Percentiles rank a stretch among this genome's conserved stretches.
phyloP scores from a whole-genome alignment of 2,329 filamentous ascomycete species.

The Aspergillus pseudonomiae region DNA sequence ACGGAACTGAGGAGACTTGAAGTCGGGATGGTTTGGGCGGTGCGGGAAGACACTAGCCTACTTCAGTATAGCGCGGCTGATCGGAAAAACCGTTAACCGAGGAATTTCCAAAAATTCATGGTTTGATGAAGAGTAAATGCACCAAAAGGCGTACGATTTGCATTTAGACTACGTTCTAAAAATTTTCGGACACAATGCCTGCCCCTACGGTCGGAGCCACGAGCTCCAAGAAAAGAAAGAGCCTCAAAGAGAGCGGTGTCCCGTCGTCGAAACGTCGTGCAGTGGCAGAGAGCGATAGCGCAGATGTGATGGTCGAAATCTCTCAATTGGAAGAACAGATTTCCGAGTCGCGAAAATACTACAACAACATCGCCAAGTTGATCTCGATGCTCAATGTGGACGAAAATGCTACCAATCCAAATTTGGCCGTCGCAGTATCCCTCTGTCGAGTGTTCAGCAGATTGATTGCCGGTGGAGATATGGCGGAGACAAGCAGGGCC shows the following conservation, averaged over 20 bases:
- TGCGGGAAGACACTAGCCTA: slow-evolving; percentile 39
- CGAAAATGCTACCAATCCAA: slow-evolving; percentile 56
- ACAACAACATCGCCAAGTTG: slow-evolving; percentile 83
- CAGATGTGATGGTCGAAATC: slow-evolving; percentile 66
- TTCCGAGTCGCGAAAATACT: slow-evolving; percentile 81
- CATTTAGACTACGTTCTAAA: slow-evolving; percentile 4
- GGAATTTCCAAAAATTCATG: slow-evolving; percentile 32
- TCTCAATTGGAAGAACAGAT: slow-evolving; percentile 78
- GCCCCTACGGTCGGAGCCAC: slow-evolving; percentile 22
- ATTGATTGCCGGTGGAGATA: slow-evolving; percentile 71
- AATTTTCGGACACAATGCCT: slow-evolving; percentile 36
- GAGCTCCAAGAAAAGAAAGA: slow-evolving; percentile 46
- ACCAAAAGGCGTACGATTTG: slow-evolving; percentile 1
- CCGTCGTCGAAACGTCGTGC: slow-evolving; percentile 49
- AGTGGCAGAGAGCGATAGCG: slow-evolving; percentile 50
- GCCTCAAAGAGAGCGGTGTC: slow-evolving; percentile 33
- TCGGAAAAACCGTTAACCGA: slow-evolving; percentile 40
- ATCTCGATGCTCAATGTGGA: slow-evolving; percentile 61
- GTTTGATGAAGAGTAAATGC: slow-evolving; percentile 5
- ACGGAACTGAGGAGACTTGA: slow-evolving; percentile 45
- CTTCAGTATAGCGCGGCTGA: slow-evolving; percentile 27
- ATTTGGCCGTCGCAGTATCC: slow-evolving; percentile 73
- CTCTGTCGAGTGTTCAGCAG: slow-evolving; percentile 85
- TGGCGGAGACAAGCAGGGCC: slow-evolving; percentile 66
- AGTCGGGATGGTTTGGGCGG: slow-evolving; percentile 40